Evolutionary conservation across 2,329 filamentous ascomycete species (phyloP).

Genomic region (Purpureocillium takamizusanense): DNA sequence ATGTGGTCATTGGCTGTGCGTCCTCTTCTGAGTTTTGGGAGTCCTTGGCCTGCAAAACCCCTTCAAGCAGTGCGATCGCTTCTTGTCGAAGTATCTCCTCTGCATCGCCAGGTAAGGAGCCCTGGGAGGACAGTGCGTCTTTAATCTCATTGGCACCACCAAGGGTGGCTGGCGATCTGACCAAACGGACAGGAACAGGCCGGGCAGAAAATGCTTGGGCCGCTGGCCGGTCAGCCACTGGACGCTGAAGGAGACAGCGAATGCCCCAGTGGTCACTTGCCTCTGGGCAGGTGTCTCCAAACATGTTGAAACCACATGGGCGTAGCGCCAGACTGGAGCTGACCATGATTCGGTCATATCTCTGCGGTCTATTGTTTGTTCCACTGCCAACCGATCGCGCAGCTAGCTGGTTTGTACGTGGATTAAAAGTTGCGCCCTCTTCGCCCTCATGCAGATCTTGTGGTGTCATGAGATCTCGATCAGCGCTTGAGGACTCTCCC

Average conservation of each 20-base stretch:
- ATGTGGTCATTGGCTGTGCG: conserved; percentile 13
- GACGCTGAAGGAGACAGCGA: conserved; percentile 27
- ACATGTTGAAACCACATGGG: conserved; percentile 42
- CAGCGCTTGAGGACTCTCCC: conserved; percentile 26
- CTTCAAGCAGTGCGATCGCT: conserved; percentile 26
- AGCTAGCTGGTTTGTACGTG: conserved; percentile 45
- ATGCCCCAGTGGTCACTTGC: conserved; percentile 53
- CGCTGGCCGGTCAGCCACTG: background rate
- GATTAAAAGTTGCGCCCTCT: conserved; percentile 57
- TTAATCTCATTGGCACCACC: conserved; percentile 24
- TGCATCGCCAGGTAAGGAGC: conserved; percentile 35
- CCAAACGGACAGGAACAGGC: conserved; percentile 17
- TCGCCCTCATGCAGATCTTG: conserved; percentile 44
- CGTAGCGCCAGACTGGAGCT: conserved; percentile 27
- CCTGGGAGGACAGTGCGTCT: conserved; percentile 23
- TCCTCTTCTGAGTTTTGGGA: conserved; percentile 4
- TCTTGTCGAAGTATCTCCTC: conserved; percentile 39
- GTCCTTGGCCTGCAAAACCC: conserved; percentile 26
- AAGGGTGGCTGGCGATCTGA: conserved; percentile 19
- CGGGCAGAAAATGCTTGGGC: background rate
- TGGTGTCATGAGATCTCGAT: conserved; percentile 14
- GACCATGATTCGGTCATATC: conserved; percentile 56
- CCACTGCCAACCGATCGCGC: conserved; percentile 36
- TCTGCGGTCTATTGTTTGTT: conserved; percentile 47
- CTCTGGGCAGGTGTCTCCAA: conserved; percentile 30